Evolutionary conservation across 78 protist species (phyloP).

Genomic region (Reticulomyxa filosa): DNA sequence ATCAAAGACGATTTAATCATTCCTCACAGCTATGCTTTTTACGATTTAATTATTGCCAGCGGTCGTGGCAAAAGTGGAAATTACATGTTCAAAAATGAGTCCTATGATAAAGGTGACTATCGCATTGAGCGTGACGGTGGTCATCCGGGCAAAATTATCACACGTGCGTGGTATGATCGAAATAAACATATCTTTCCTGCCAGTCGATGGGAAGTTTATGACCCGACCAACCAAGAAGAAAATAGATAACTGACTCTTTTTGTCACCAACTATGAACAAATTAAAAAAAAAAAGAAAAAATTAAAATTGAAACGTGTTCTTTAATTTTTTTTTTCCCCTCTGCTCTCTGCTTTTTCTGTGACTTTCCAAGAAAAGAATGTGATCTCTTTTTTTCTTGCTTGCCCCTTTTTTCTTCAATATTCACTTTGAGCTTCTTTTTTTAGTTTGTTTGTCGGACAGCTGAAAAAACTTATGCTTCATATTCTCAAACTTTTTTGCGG

Average conservation of each 20-base stretch:
- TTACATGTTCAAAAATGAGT: too few relatives aligned
- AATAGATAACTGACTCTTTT: neutral
- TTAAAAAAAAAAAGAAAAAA: neutral
- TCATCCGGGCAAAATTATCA: constrained; percentile 8
- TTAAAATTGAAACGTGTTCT: neutral
- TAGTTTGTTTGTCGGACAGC: too few relatives aligned
- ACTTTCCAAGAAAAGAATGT: neutral
- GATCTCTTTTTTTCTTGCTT: too few relatives aligned
- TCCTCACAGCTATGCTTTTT: constrained; percentile 29
- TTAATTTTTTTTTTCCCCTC: neutral
- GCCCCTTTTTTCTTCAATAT: too few relatives aligned
- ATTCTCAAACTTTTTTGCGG: too few relatives aligned
- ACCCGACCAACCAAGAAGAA: neutral
- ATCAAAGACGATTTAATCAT: constrained; percentile 74
- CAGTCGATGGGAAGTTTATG: constrained; percentile 3
- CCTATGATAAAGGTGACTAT: too few relatives aligned
- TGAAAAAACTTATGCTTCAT: too few relatives aligned
- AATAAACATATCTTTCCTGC: constrained; percentile 7
- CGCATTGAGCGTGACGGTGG: too few relatives aligned
- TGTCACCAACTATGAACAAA: neutral
- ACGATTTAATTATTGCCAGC: constrained; percentile 3
- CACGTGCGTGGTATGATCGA: constrained; percentile 6
- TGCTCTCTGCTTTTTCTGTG: neutral
- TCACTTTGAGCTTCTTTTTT: too few relatives aligned
- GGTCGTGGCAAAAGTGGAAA: neutral